Evolutionary conservation across 208 protist species (phyloP).

Genomic region (Leishmania major): DNA sequence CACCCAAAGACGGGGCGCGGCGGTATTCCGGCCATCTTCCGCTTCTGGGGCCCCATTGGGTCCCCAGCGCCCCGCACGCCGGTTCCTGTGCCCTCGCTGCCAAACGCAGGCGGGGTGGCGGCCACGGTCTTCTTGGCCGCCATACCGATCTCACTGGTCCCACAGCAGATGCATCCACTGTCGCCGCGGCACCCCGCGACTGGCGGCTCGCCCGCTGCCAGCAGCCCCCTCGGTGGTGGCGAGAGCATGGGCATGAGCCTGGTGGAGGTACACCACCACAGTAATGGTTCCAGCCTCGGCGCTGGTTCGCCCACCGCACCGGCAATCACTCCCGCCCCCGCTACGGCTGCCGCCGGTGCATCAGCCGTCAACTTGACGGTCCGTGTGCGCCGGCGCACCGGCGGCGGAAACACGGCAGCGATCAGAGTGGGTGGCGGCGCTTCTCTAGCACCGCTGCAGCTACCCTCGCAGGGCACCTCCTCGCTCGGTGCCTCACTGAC

Average conservation of each 20-base stretch:
- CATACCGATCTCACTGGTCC: neutral
- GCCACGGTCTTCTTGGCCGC: neutral
- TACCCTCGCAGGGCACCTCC: neutral
- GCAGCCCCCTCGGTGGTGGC: neutral
- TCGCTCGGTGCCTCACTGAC: neutral
- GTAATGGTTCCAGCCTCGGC: neutral
- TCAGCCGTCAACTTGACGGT: slow-evolving; percentile 5
- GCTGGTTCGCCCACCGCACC: neutral
- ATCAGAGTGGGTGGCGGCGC: neutral
- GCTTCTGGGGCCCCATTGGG: slow-evolving; percentile 25
- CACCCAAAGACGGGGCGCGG: slow-evolving; percentile 18
- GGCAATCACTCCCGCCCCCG: neutral
- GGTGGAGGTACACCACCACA: neutral
- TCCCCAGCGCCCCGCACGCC: slow-evolving; percentile 16
- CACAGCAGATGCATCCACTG: neutral
- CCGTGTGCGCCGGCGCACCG: slow-evolving; percentile 18
- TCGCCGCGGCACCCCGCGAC: neutral
- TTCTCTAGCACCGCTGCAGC: neutral
- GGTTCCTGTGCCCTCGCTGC: neutral
- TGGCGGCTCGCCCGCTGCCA: neutral
- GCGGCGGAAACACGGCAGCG: neutral
- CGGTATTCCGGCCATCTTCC: slow-evolving; percentile 30
- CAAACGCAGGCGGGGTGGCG: slow-evolving; percentile 4
- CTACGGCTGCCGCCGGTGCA: neutral
- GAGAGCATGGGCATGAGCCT: neutral